Base-by-base conservation (phyloP, 202 grass and related monocot genomes). In the Eragrostis tef region DNA sequence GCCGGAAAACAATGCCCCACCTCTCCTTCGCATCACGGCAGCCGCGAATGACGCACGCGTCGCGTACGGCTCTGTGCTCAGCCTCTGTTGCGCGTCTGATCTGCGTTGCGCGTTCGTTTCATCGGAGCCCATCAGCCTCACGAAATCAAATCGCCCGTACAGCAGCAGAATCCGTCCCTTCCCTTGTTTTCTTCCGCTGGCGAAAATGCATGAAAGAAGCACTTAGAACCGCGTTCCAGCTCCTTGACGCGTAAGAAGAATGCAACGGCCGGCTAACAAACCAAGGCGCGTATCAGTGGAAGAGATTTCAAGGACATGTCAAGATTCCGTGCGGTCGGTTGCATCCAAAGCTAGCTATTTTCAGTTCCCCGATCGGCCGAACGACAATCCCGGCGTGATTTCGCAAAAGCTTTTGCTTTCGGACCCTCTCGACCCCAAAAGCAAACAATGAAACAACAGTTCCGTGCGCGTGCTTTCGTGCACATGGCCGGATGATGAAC, bases 361-460 rank as follows among this genome's bases (percentile, higher is more conserved):
- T 46, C 14, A 3, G 10, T 7, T 49, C 44, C 62, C 7, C 2
- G 31, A 34, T n/a, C n/a, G n/a, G n/a, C n/a, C n/a, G 10, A 27
- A 25, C 29, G 76, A 67, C 19, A 51, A 27, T 34, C 58, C 17
- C 25, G 44, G 12, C 26, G 62, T 25, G 60, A 41, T 39, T 1
- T 66, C 19, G 20, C 61, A 21, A 79, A 49, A 29, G 11, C 25
- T 29, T 15, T 5, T 20, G 4, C 25, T 29, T 21, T 5, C 17
- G 8, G 10, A 39, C 29, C 36, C 9, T 8, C 52, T 67, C 3
- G 19, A 19, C 20, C 34, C 6, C 29, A 22, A 57, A 74, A 57
- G 50, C 11, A 22, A 57, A 67, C 31, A 34, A 34, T n/a, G n/a
- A n/a, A n/a, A n/a, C n/a, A n/a, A n/a, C 77, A 79, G 64, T 44